Conservation (phyloP, 2,329 filamentous ascomycete species). For the Phialophora expanda region DNA sequence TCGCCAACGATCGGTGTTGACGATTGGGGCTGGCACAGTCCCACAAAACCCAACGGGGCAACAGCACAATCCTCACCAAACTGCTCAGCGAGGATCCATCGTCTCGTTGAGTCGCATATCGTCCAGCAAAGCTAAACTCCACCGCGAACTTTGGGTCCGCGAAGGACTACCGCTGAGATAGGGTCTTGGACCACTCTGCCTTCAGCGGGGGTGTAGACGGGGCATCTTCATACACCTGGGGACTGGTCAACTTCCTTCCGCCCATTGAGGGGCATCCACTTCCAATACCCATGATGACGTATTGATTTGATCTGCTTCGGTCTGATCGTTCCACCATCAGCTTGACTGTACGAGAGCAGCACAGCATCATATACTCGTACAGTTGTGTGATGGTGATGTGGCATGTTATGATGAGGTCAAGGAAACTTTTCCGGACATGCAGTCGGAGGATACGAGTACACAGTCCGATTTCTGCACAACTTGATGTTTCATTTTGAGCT, state of each 20-base stretch:
- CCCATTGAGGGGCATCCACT: not conserved
- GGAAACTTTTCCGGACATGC: not conserved
- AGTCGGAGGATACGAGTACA: not conserved
- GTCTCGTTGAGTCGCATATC: not conserved
- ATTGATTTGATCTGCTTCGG: not conserved
- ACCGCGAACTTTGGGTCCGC: constrained; percentile 3
- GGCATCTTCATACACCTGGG: not conserved
- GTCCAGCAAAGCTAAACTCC: not conserved
- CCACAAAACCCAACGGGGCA: too few species aligned
- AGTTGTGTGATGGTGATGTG: not conserved
- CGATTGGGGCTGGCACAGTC: too few species aligned
- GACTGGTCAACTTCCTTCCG: not conserved
- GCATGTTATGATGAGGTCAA: not conserved
- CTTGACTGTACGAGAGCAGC: not conserved
- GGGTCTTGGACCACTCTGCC: not conserved
- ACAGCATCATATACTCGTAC: not conserved
- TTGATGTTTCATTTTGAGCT: not conserved
- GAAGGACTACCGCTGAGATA: not conserved
- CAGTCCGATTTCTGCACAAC: not conserved
- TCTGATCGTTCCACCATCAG: not conserved
- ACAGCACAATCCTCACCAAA: too few species aligned
- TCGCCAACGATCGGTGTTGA: too few species aligned
- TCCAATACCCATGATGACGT: not conserved
- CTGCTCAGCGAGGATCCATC: not conserved
- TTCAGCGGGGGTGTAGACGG: not conserved